Conservation (phyloP, 768 basidiomycete genomes). For the Rhodotorula sphaerocarpa region DNA sequence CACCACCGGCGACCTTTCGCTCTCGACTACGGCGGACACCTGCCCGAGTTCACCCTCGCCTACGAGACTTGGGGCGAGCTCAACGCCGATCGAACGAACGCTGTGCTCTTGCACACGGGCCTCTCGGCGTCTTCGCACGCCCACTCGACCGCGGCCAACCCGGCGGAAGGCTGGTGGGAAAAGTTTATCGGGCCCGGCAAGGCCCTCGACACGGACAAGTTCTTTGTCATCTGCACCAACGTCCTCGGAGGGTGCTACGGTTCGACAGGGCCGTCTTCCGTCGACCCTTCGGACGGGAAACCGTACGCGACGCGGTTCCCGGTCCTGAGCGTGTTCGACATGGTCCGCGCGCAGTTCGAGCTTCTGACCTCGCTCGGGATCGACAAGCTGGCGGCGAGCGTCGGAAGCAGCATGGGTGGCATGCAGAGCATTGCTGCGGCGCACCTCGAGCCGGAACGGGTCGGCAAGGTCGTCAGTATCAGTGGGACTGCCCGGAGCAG, state of each 20-base stretch:
- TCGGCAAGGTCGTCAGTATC: constrained; percentile 84
- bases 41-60: constrained; percentile 73
- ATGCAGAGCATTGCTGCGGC: constrained; percentile 97
- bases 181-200: constrained; percentile 94
- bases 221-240: constrained; percentile 91
- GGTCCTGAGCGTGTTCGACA: constrained; percentile 86
- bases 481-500: constrained; percentile 89
- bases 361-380: constrained; percentile 78
- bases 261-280: constrained; percentile 83
- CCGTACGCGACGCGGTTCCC: constrained; percentile 89
- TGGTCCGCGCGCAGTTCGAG: constrained; percentile 86
- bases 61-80: constrained; percentile 98
- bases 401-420: constrained; percentile 92
- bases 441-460: constrained; percentile 79
- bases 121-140: constrained; percentile 94
- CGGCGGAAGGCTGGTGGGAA: constrained; percentile 94
- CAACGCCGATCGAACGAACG: constrained; percentile 68
- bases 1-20: constrained; percentile 57
- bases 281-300: constrained; percentile 55
- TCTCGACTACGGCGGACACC: constrained; percentile 55
- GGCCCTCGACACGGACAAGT: constrained; percentile 82
- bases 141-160: constrained; percentile 66
- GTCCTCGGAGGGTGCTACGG: constrained; percentile 97
- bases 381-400: constrained; percentile 77
- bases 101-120: constrained; percentile 89